Evolutionary conservation across 495 filamentous ascomycete genomes (phyloP), one percentile per base, ranked within the genome.

Genomic region (Barbatosphaeria neglecta): DNA sequence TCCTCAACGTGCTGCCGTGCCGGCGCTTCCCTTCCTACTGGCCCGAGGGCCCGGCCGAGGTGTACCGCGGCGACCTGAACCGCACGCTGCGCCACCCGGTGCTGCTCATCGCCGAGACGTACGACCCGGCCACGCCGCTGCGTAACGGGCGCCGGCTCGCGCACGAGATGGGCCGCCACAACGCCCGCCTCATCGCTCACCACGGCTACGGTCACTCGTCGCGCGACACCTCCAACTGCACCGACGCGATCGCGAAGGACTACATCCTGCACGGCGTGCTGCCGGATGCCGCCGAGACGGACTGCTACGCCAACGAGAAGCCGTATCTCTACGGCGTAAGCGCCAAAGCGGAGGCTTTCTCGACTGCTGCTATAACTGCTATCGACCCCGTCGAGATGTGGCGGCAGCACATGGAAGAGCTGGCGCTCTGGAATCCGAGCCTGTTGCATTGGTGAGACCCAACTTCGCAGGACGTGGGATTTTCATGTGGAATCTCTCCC

Each of bases 151-250:
- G 64, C 23, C 47, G 68, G 27, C 52, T 71, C 5, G 20, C 63
- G 10, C 44, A 45, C 1, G 69, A 73, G 43, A 69, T 73, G 69
- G 69, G 66, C 1, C 1, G 9, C 27, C 27, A 40, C 20, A 71
- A 70, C 33, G 68, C 69, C 19, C 42, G 68, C 43, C 52, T 73
- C 24, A 57, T 71, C 23, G 65, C 52, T 10, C 69, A 73, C 43
- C 69, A 73, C 37, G 68, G 68, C 8, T 73, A 73, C 28, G 69
- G 69, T 0, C 69, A 73, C 33, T 62, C 65, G 23, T 65, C 63
- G 15, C 52, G 57, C 45, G 66, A 72, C 27, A 64, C 52, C 22
- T 66, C 66, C 4, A 52, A 46, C 24, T 72, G 67, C 59, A 72
- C 69, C 3, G 60, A 70, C 37, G 47, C 46, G 0, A 50, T 67